These are phyloP conservation scores for Thalassiosira hispida DNA, from an alignment of 352 stramenopile species.

Conservation along the genomic window DNA sequence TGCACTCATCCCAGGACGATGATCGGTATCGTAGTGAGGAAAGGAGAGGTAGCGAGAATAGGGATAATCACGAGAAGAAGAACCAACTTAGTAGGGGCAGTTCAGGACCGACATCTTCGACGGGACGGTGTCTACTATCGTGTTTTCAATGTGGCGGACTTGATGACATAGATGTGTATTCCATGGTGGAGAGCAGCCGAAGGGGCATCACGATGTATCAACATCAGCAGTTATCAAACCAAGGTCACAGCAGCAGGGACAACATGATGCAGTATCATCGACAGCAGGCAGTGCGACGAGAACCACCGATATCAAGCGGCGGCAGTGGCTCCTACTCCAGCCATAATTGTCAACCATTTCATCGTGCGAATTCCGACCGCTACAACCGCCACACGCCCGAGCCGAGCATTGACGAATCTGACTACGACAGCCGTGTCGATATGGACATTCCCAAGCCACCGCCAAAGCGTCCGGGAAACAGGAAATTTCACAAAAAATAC, in stretches of 20 bases:
- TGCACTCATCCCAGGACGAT: background rate
- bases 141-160: slow-evolving; percentile 13
- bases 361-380: background rate
- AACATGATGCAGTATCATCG: background rate
- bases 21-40: background rate
- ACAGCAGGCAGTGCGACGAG: too few relatives aligned
- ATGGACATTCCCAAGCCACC: background rate
- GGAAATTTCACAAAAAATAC: background rate
- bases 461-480: background rate
- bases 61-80: background rate
- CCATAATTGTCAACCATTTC: background rate
- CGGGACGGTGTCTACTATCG: slow-evolving; percentile 2
- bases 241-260: background rate
- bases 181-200: slow-evolving; percentile 20
- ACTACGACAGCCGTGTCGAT: background rate
- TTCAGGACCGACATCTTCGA: background rate
- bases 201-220: slow-evolving; percentile 11
- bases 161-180: slow-evolving; percentile 20
- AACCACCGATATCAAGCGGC: too few relatives aligned
- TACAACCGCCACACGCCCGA: background rate
- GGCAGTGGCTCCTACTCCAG: too few relatives aligned
- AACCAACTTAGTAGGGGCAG: background rate
- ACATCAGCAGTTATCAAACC: background rate
- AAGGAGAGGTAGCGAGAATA: background rate
- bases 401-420: slow-evolving; percentile 1